Percentiles rank a stretch among this genome's conserved stretches.
Conservation (phyloP, 345 rosid species). For the Trapa incisa region DNA sequence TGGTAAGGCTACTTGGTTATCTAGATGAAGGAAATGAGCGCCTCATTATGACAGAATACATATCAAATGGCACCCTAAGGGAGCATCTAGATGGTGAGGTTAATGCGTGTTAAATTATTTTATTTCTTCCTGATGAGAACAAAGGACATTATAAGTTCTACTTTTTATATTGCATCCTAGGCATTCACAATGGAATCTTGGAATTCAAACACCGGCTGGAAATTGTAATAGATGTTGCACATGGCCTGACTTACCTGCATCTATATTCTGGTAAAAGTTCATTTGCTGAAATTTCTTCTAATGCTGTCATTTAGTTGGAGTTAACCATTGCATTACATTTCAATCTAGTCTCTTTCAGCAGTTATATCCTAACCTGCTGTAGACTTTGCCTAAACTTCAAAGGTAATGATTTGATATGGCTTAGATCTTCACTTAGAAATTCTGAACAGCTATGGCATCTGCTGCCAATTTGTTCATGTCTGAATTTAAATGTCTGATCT, state of each 20-base stretch:
- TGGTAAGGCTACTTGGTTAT: conserved; percentile 86
- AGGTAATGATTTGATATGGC: not conserved
- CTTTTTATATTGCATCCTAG: conserved; percentile 21
- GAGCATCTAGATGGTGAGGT: conserved; percentile 89
- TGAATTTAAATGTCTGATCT: not conserved
- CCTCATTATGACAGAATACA: conserved; percentile 83
- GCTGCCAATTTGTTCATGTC: not conserved
- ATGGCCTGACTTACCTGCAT: conserved; percentile 90
- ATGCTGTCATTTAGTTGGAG: not conserved
- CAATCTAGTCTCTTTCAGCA: too few species aligned
- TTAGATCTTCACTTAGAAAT: not conserved
- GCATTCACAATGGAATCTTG: conserved; percentile 49
- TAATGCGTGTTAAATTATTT: not conserved
- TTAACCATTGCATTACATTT: not conserved
- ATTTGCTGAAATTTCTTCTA: not conserved
- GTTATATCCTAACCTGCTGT: not conserved
- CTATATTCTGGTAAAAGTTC: conserved; percentile 58
- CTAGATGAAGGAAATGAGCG: conserved; percentile 73
- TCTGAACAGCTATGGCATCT: not conserved
- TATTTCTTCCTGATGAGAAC: not conserved
- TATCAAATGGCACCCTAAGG: conserved; percentile 86
- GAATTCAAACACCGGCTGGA: conserved; percentile 89
- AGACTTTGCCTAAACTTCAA: not conserved
- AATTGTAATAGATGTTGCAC: conserved; percentile 86
- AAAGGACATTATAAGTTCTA: not conserved